Base-by-base conservation (phyloP, 345 rosid genomes). In the Aquilaria sinensis region DNA sequence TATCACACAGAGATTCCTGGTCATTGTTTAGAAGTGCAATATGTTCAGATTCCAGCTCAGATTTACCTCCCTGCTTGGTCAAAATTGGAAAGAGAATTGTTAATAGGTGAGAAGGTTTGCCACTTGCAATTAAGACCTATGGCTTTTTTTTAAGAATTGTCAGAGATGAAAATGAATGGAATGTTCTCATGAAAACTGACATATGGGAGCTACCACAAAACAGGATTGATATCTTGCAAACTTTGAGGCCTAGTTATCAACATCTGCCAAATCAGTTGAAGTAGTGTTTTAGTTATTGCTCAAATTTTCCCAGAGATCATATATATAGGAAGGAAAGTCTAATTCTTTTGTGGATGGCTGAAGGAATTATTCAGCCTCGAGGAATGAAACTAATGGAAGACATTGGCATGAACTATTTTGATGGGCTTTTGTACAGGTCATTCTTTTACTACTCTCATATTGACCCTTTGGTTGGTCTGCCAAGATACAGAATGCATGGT, bases 281-380 rank as follows among this genome's bases (percentile, higher is more conserved):
- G 57, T 70, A 65, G 56, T 77, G 81, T 59, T 77, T 76, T 46
- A 78, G 80, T 13, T 69, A 68, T 15, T 76, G 84, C 59, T 64
- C 75, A 3, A 66, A 76, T 52, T 71, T 74, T 43, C 81, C 81
- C 0, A 80, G 69, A 62, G 75, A 64, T 41, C 61, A 57, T 10
- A 50, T 16, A 23, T 70, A 75, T 14, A 2, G 47, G 14, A 63
- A 58, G n/a, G 51, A 70, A 0, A 48, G 37, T 32, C 13, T 79
- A 9, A 59, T 73, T 52, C 65, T 12, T 0, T 57, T 65, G 3
- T 79, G 75, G 73, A 67, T 64, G 12, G 70, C 75, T 56, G 64
- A 61, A 61, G 75, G 75, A 51, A 41, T 67, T 48, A 1, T 75
- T 53, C 31, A n/a, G 6, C 15, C 64, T 12, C 33, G 48, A 1